Evolutionary conservation across 2,329 filamentous ascomycete species (phyloP).

Genomic region (Stachybotrys chlorohalonatus): DNA sequence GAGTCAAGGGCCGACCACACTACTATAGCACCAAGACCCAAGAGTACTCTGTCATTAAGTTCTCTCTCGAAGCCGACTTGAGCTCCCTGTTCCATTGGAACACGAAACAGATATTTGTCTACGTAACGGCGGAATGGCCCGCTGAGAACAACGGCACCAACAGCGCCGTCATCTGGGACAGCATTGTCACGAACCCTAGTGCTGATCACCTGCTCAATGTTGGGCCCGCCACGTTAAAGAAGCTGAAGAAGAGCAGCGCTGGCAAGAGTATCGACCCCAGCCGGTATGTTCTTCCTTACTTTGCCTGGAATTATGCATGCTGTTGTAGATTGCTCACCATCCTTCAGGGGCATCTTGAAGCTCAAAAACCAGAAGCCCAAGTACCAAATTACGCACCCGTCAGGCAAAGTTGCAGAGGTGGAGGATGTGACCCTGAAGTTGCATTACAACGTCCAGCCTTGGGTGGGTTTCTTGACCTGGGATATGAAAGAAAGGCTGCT

Average conservation of each 20-base stretch:
- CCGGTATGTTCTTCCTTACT: constrained; percentile 31
- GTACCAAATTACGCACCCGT: constrained; percentile 92
- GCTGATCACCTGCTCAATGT: constrained; percentile 55
- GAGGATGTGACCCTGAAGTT: constrained; percentile 69
- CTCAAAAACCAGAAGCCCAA: constrained; percentile 85
- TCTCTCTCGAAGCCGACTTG: constrained; percentile 87
- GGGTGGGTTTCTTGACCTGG: constrained; percentile 87
- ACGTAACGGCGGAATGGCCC: constrained; percentile 74
- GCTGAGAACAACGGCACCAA: constrained; percentile 36
- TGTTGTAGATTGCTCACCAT: background rate
- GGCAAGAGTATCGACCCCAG: constrained; percentile 53
- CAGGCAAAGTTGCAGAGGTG: constrained; percentile 65
- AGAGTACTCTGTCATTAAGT: constrained; percentile 91
- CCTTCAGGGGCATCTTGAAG: constrained; percentile 57
- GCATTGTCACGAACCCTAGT: constrained; percentile 72
- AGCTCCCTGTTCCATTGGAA: constrained; percentile 97
- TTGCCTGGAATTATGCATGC: background rate
- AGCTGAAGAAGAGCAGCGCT: constrained; percentile 48
- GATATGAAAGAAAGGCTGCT: constrained; percentile 48
- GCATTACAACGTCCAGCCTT: constrained; percentile 96
- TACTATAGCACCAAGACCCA: constrained; percentile 91
- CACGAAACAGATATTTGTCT: constrained; percentile 96
- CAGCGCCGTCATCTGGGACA: constrained; percentile 90
- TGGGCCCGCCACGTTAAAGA: constrained; percentile 50
- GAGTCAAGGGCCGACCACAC: constrained; percentile 83